A percentile compares a stretch with the other conserved stretches of the same genome.
These are phyloP conservation scores for Trichoderma polysporum DNA, from an alignment of 2,329 filamentous ascomycete species.

Conservation along the genomic window DNA sequence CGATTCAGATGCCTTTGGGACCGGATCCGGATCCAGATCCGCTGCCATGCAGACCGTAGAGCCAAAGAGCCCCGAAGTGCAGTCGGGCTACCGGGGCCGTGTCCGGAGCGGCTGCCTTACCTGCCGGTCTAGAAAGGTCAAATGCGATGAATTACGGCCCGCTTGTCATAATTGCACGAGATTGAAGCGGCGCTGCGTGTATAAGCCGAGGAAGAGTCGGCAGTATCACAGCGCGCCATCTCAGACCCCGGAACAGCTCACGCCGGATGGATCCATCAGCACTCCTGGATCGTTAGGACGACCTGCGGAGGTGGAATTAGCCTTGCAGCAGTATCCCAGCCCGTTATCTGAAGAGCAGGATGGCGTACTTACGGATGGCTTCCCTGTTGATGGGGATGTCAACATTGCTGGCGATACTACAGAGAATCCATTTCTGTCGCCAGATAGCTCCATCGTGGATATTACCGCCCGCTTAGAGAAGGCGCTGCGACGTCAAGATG, in stretches of 20 bases:
- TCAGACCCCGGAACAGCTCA: not conserved
- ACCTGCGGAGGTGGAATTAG: not conserved
- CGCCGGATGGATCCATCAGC: not conserved
- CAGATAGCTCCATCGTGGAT: constrained; percentile 6
- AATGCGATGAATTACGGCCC: constrained; percentile 25
- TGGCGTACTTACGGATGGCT: not conserved
- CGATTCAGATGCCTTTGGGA: not conserved
- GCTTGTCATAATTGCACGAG: constrained; percentile 24
- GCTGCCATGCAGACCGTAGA: not conserved
- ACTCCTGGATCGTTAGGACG: not conserved
- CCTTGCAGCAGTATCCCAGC: not conserved
- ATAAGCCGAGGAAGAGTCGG: constrained; percentile 19
- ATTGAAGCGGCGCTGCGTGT: constrained; percentile 22
- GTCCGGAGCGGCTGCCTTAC: constrained; percentile 27
- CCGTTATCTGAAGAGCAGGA: not conserved
- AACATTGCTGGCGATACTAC: not conserved
- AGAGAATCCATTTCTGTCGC: not conserved
- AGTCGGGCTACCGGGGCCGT: constrained; percentile 25
- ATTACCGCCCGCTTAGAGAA: not conserved
- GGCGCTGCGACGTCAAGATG: not conserved
- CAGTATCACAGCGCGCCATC: not conserved
- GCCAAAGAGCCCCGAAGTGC: not conserved
- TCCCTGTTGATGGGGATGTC: not conserved
- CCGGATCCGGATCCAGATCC: not conserved
- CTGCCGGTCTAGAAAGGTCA: constrained; percentile 26